Percentiles rank a stretch among this genome's conserved stretches.
These are phyloP conservation scores for Phytophthora colocasiae DNA, from an alignment of 352 stramenopile genomes.

Conservation along the genomic window DNA sequence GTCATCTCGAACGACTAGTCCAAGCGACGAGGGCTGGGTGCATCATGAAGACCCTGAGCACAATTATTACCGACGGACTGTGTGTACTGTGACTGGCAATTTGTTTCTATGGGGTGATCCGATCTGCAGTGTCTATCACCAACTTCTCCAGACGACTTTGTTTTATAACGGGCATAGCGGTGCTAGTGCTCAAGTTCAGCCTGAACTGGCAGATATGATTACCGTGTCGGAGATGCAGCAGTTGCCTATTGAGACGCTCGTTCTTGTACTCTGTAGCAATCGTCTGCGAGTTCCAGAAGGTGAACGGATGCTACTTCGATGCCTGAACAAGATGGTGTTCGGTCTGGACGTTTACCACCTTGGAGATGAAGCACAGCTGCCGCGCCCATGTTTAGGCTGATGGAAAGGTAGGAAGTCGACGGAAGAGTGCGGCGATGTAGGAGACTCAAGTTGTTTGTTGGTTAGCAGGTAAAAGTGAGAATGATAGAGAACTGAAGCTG, in stretches of 20 bases:
- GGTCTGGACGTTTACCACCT: constrained; percentile 15
- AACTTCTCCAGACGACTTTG: constrained; percentile 55
- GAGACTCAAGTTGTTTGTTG: too few relatives aligned
- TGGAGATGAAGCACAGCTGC: constrained; percentile 2
- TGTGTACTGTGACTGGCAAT: constrained; percentile 35
- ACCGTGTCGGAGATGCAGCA: constrained; percentile 39
- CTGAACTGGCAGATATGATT: constrained; percentile 27
- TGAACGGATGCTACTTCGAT: constrained; percentile 50
- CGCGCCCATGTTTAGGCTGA: constrained; percentile 26
- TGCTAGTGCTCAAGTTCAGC: too few relatives aligned
- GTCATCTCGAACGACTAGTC: constrained; percentile 5
- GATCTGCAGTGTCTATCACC: constrained; percentile 72
- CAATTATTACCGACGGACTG: constrained; percentile 34
- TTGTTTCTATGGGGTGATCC: constrained; percentile 57
- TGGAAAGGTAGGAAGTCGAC: too few relatives aligned
- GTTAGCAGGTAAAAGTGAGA: too few relatives aligned
- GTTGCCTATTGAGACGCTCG: constrained; percentile 62
- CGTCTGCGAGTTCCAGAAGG: constrained; percentile 58
- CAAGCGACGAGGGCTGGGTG: constrained; percentile 28
- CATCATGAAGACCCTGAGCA: constrained; percentile 24
- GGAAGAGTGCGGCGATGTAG: too few relatives aligned
- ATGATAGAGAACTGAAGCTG: too few relatives aligned
- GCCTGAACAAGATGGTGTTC: constrained; percentile 54
- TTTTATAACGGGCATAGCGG: constrained; percentile 52
- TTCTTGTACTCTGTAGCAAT: constrained; percentile 59